Percentiles rank a stretch among this genome's conserved stretches.
Conservation (phyloP, 768 basidiomycete genomes). For the Kwoniella botswanensis region DNA sequence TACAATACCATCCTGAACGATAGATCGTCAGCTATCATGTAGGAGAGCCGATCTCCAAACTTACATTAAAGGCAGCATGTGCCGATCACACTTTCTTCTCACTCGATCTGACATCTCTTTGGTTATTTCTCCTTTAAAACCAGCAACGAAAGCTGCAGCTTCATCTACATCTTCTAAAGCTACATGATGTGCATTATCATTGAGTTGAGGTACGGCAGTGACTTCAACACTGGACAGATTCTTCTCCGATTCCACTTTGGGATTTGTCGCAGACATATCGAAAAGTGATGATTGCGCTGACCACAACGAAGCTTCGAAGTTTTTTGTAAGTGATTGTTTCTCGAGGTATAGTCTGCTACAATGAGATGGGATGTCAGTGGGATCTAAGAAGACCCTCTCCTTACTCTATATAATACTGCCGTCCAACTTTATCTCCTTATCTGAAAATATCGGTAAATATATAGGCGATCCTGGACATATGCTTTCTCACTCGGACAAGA, state of each 20-base stretch:
- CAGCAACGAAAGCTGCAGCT: slow-evolving; percentile 46
- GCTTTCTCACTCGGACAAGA: background rate
- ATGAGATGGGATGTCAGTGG: too few relatives aligned
- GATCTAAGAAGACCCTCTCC: too few relatives aligned
- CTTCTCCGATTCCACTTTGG: slow-evolving; percentile 2
- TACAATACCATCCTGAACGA: slow-evolving; percentile 38
- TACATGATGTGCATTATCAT: slow-evolving; percentile 12
- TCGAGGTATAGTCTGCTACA: too few relatives aligned
- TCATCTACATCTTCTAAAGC: slow-evolving; percentile 18
- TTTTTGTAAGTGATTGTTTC: too few relatives aligned
- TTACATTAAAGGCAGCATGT: slow-evolving; percentile 32
- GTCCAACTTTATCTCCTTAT: background rate
- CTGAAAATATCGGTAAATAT: background rate
- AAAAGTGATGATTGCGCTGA: background rate
- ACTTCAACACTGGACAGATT: slow-evolving; percentile 4
- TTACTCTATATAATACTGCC: background rate
- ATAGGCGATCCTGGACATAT: background rate
- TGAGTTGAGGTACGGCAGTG: background rate
- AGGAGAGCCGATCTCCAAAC: background rate
- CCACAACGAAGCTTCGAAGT: background rate
- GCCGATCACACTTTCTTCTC: slow-evolving; percentile 41
- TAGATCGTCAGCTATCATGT: background rate
- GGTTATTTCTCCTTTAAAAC: slow-evolving; percentile 39
- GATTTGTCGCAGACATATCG: background rate
- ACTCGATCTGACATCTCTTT: slow-evolving; percentile 33